These are phyloP conservation scores for Ascosphaera aggregata DNA, from an alignment of 2,329 filamentous ascomycete species.

Conservation along the genomic window DNA sequence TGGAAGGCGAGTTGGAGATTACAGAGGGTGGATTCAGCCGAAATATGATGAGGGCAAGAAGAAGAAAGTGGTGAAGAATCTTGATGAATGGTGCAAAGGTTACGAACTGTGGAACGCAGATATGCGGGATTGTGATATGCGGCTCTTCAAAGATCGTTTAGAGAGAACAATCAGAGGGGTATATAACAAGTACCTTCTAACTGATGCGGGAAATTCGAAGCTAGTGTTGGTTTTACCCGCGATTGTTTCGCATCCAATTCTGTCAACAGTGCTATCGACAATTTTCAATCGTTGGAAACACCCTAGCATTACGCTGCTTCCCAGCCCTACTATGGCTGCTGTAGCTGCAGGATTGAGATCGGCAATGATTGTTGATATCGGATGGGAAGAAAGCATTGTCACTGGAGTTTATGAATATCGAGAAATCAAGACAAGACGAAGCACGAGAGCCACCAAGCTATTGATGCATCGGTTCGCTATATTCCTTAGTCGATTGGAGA, in stretches of 20 bases:
- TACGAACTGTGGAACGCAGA: constrained; percentile 62
- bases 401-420: constrained; percentile 81
- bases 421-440: constrained; percentile 48
- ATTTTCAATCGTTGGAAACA: constrained; percentile 63
- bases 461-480: constrained; percentile 44
- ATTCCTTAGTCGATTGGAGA: constrained; percentile 11
- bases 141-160: constrained; percentile 63
- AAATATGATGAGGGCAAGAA: constrained; percentile 25
- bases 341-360: constrained; percentile 65
- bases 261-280: constrained; percentile 52
- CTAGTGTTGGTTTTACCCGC: constrained; percentile 57
- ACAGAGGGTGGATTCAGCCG: constrained; percentile 41
- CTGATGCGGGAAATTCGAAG: constrained; percentile 41
- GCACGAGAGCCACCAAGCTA: constrained; percentile 47
- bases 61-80: constrained; percentile 8
- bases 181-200: constrained; percentile 49
- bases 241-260: constrained; percentile 49
- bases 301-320: constrained; percentile 59
- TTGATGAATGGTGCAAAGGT: constrained; percentile 21
- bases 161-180: constrained; percentile 62
- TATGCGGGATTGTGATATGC: constrained; percentile 47
- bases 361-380: constrained; percentile 72
- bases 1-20: constrained; percentile 59
- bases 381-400: constrained; percentile 74
- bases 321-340: constrained; percentile 47